A percentile compares a stretch with the other conserved stretches of the same genome.
phyloP scores from a whole-genome alignment of 2,329 filamentous ascomycete genomes.

The Phaeosphaeria sp. region DNA sequence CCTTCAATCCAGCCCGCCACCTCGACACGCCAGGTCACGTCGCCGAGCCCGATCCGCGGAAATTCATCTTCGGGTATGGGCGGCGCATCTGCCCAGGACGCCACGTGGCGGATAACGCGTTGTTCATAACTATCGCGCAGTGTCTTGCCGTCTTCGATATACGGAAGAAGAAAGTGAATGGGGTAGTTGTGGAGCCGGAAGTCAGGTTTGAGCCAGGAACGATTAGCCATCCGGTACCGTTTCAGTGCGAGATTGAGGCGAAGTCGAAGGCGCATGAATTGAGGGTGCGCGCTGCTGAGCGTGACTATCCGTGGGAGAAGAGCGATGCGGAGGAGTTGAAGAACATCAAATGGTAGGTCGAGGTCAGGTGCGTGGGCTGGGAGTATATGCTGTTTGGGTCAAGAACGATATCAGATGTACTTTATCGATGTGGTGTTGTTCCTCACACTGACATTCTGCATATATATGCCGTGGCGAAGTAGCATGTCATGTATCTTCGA shows the following conservation, averaged over 20 bases:
- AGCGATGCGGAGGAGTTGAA: conserved; percentile 39
- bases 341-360: background rate
- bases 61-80: conserved; percentile 49
- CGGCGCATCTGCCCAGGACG: conserved; percentile 53
- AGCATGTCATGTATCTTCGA: too few species aligned
- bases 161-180: conserved; percentile 45
- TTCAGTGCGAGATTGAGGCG: conserved; percentile 37
- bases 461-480: too few species aligned
- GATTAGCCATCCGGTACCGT: conserved; percentile 48
- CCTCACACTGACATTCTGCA: too few species aligned
- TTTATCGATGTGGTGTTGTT: too few species aligned
- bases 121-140: conserved; percentile 53
- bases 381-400: background rate
- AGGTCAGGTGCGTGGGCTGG: too few species aligned
- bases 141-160: conserved; percentile 57
- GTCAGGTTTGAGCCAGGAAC: conserved; percentile 43
- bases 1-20: conserved; percentile 45
- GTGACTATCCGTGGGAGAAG: conserved; percentile 42
- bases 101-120: conserved; percentile 50
- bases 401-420: background rate
- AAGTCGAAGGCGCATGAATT: conserved; percentile 37
- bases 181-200: conserved; percentile 43
- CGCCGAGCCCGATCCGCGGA: conserved; percentile 48
- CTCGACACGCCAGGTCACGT: conserved; percentile 35
- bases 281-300: conserved; percentile 40